These are phyloP conservation scores for Fusarium sp. DNA, from an alignment of 2,329 filamentous ascomycete species.

Conservation along the genomic window DNA sequence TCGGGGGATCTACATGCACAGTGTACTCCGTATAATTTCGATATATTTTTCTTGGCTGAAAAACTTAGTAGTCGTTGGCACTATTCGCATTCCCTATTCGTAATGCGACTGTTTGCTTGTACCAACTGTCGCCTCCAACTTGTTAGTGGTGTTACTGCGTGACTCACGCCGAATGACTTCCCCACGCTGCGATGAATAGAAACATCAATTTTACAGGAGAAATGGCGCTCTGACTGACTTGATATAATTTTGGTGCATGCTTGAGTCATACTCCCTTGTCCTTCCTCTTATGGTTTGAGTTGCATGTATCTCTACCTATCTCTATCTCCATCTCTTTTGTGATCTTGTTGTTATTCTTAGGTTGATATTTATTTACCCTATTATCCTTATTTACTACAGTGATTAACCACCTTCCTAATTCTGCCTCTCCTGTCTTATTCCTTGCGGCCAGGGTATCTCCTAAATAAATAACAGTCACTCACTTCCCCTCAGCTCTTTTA, in stretches of 20 bases:
- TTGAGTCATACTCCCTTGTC: slow-evolving; percentile 6
- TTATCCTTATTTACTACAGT: not conserved
- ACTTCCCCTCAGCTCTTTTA: not conserved
- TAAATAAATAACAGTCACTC: not conserved
- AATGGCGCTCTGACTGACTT: not conserved
- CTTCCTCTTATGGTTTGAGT: not conserved
- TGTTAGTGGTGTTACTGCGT: not conserved
- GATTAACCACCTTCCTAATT: slow-evolving; percentile 32
- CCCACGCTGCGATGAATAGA: not conserved
- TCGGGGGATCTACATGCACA: not conserved
- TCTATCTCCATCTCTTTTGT: not conserved
- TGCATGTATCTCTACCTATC: too few species aligned
- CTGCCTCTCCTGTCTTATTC: not conserved
- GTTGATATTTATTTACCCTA: not conserved
- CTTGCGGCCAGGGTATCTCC: not conserved
- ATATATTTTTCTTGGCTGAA: not conserved
- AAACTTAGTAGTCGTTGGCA: not conserved
- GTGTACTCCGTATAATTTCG: not conserved
- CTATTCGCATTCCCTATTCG: not conserved
- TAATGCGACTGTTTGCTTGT: not conserved
- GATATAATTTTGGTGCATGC: not conserved
- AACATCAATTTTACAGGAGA: not conserved
- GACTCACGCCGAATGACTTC: slow-evolving; percentile 40
- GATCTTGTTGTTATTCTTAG: not conserved
- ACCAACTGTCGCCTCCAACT: not conserved